These are phyloP conservation scores for Puccinia hordei DNA, from an alignment of 1,284 basidiomycete species.

Conservation along the genomic window DNA sequence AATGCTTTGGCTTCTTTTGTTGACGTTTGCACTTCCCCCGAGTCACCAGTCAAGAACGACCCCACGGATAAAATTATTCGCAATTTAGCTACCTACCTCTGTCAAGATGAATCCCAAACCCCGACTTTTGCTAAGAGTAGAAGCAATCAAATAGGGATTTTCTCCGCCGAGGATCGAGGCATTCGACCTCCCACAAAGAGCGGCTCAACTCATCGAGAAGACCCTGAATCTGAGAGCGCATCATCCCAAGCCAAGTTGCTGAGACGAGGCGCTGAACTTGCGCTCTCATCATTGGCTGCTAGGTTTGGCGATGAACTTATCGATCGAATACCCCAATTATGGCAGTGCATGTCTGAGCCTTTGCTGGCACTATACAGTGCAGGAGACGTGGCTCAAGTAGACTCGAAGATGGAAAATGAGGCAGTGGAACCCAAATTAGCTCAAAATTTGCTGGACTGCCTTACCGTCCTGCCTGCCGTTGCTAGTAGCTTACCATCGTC, in stretches of 20 bases:
- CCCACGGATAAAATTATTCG: conserved; percentile 92
- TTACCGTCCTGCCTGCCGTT: conserved; percentile 84
- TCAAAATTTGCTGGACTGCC: conserved; percentile 88
- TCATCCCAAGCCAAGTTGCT: conserved; percentile 62
- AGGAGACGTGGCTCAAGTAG: conserved; percentile 61
- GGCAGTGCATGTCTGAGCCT: conserved; percentile 85
- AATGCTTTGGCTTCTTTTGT: conserved; percentile 83
- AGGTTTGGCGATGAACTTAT: conserved; percentile 77
- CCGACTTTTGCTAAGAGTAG: conserved; percentile 78
- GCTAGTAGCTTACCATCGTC: conserved; percentile 73
- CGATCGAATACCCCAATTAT: conserved; percentile 81
- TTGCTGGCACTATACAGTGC: conserved; percentile 69
- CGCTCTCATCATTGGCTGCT: conserved; percentile 75
- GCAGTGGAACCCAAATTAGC: conserved; percentile 62
- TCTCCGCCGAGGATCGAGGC: conserved; percentile 66
- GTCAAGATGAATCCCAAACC: conserved; percentile 83
- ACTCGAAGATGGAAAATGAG: conserved; percentile 67
- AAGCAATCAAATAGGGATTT: conserved; percentile 70
- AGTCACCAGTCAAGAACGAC: conserved; percentile 63
- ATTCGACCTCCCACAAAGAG: conserved; percentile 50
- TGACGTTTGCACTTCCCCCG: conserved; percentile 75
- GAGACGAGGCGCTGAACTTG: conserved; percentile 77
- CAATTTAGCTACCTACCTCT: conserved; percentile 95
- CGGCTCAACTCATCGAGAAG: background rate
- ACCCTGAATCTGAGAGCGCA: conserved; percentile 47